phyloP scores from a whole-genome alignment of 225 moss, liverwort and hornwort genomes.

The Rhytidiadelphus loreus region DNA sequence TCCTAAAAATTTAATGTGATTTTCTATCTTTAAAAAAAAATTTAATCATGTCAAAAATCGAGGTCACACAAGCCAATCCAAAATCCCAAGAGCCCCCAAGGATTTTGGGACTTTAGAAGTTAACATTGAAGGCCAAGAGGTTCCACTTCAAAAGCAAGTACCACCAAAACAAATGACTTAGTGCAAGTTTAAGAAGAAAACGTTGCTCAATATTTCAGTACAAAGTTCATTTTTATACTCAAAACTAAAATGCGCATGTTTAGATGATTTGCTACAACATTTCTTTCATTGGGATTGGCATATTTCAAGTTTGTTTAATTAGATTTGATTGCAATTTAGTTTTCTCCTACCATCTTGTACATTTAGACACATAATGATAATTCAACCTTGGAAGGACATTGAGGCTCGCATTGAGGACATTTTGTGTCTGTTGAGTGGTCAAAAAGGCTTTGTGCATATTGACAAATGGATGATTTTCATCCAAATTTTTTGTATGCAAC shows the following conservation, averaged over 20 bases:
- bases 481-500: fast-evolving
- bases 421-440: fast-evolving
- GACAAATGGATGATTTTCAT: neutral
- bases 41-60: neutral
- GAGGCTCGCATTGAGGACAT: too few relatives aligned
- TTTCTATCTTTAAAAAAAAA: fast-evolving
- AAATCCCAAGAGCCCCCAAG: neutral
- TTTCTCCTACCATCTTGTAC: too few relatives aligned
- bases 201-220: fast-evolving
- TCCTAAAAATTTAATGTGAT: fast-evolving
- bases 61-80: fast-evolving
- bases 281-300: neutral
- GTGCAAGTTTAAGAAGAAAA: fast-evolving
- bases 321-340: neutral
- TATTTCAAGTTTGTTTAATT: too few relatives aligned
- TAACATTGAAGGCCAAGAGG: fast-evolving
- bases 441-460: fast-evolving
- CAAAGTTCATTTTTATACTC: neutral
- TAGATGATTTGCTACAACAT: neutral
- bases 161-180: neutral
- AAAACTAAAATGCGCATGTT: neutral
- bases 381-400: fast-evolving
- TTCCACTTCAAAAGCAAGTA: fast-evolving
- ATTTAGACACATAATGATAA: too few relatives aligned
- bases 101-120: neutral